Percentiles rank a stretch among this genome's conserved stretches.
These are phyloP conservation scores for Phytophthora lateralis DNA, from an alignment of 352 stramenopile genomes.

Conservation along the genomic window DNA sequence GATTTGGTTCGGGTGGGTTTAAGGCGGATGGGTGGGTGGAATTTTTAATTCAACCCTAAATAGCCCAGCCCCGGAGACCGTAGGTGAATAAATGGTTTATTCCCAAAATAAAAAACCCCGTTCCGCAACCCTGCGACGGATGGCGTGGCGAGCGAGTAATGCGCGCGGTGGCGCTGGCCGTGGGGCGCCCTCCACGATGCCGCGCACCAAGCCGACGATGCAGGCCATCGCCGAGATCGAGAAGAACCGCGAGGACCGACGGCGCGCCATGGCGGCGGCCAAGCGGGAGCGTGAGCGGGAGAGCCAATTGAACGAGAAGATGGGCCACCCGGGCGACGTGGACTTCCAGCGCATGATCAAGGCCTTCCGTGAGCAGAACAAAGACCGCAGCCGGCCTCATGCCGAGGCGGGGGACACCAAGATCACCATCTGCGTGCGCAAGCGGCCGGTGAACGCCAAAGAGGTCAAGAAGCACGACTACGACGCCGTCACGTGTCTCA, in stretches of 20 bases:
- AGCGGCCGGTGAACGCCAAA: constrained; percentile 93
- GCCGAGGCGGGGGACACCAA: constrained; percentile 66
- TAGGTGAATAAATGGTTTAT: too few species aligned
- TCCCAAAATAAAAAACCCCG: too few species aligned
- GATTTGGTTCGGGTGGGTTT: too few species aligned
- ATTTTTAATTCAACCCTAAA: too few species aligned
- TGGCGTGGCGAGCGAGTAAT: constrained; percentile 41
- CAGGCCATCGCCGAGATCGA: constrained; percentile 83
- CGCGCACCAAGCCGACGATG: constrained; percentile 63
- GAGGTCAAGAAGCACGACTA: constrained; percentile 94
- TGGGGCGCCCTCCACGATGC: constrained; percentile 17
- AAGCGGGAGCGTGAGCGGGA: constrained; percentile 88
- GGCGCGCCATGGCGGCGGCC: constrained; percentile 82
- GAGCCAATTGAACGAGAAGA: constrained; percentile 80
- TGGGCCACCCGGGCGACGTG: constrained; percentile 85
- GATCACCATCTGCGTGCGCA: constrained; percentile 97
- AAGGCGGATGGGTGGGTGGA: too few species aligned
- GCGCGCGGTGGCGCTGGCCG: constrained; percentile 13
- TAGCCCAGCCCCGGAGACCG: too few species aligned
- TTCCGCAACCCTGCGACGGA: constrained; percentile 25
- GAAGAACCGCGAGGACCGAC: constrained; percentile 84
- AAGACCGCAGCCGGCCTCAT: constrained; percentile 57
- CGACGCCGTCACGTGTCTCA: constrained; percentile 95
- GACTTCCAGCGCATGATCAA: constrained; percentile 94
- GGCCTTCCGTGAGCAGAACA: constrained; percentile 81